Evolutionary conservation across 495 filamentous ascomycete genomes (phyloP).

Genomic region (Hyaloscypha bicolor): DNA sequence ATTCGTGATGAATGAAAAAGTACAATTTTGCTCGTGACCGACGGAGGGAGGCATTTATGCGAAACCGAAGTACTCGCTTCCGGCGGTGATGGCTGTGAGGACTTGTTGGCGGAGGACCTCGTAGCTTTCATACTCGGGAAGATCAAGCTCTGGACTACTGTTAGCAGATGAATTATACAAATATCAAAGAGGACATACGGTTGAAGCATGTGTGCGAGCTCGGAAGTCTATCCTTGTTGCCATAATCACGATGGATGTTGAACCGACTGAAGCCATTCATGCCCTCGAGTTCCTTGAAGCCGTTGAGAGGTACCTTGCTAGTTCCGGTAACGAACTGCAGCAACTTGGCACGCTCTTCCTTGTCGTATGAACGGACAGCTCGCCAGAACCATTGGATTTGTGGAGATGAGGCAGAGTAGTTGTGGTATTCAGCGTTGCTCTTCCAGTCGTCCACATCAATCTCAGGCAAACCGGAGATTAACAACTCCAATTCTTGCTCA

Average conservation of each 20-base stretch:
- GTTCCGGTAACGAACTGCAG: constrained; percentile 98
- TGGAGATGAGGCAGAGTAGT: constrained; percentile 90
- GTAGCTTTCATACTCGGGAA: constrained; percentile 98
- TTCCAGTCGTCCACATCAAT: constrained; percentile 99
- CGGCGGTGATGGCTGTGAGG: constrained; percentile 91
- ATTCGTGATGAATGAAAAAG: constrained; percentile 21
- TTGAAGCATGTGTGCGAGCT: constrained; percentile 99
- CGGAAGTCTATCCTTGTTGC: constrained; percentile 94
- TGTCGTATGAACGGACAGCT: constrained; percentile 96
- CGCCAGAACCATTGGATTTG: constrained; percentile 99
- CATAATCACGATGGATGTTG: constrained; percentile 99
- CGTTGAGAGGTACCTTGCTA: constrained; percentile 97
- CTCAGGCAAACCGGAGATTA: constrained; percentile 96
- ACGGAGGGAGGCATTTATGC: constrained; percentile 54
- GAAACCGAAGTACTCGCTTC: constrained; percentile 98
- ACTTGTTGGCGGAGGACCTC: constrained; percentile 84
- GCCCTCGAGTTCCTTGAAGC: constrained; percentile 98
- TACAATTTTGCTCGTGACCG: neutral
- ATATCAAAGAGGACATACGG: constrained; percentile 67
- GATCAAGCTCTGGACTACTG: constrained; percentile 77
- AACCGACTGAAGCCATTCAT: constrained; percentile 99
- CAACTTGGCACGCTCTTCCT: constrained; percentile 96
- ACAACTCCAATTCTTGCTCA: constrained; percentile 93
- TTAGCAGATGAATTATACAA: constrained; percentile 9
- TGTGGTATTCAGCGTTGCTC: constrained; percentile 97